Evolutionary conservation across 768 basidiomycete genomes (phyloP), one percentile per base, ranked within the genome.

Genomic region (Boletus vermiculosoides): DNA sequence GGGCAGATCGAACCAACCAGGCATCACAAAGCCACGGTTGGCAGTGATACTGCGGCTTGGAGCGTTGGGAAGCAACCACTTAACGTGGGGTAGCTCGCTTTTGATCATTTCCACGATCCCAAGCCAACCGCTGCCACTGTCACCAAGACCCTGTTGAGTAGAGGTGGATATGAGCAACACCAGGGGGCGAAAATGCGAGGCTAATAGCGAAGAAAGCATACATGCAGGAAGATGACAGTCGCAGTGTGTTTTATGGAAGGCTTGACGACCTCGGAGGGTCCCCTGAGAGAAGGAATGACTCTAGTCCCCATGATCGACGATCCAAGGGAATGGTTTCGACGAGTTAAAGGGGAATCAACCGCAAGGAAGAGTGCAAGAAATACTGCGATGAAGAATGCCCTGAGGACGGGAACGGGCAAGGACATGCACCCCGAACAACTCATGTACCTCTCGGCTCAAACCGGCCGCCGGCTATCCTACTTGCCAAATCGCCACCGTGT

Each of bases 151-250:
- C 88, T 92, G 34, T 40, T 16, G 22, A 65, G 46, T 25, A 39
- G 25, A 42, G 28, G 9, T 49, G 16, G 41, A 56, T 37, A 45
- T 45, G 50, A 59, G 55, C 41, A 50, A 54, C 31, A 46, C 16
- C 42, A 34, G 57, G 44, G 18, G 47, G 50, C 22, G 23, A 39
- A 45, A 57, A 63, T 33, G 31, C 13, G 28, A 45, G n/a, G 5
- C 3, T 13, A 28, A 25, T 42, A 33, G 44, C 16, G 20, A 34
- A 40, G 16, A 50, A 48, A 45, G 52, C 88, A 65, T 70, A 93
- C 93, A 80, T 97, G 94, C 40, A 93, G 74, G 71, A 96, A 93
- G 65, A 96, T 88, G 60, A 96, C 83, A 0, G 92, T 94, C 9
- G 92, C 90, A 9, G 90, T 86, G 72, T 96, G 94, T 60, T 80